Evolutionary conservation across 768 basidiomycete genomes (phyloP).

Genomic region (Pisolithus tinctorius): DNA sequence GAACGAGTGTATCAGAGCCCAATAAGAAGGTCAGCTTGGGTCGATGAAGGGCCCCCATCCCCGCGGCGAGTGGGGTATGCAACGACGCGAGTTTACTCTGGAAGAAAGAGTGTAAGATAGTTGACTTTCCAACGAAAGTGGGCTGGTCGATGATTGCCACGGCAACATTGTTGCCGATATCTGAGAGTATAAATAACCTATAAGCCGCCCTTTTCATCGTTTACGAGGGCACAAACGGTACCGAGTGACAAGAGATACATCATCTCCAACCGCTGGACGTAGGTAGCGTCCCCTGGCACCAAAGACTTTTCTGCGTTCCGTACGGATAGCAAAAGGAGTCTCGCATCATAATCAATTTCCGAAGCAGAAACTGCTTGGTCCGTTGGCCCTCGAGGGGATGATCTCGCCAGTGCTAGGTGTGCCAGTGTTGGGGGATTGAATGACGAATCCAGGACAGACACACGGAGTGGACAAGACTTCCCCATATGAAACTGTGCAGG

Average conservation of each 20-base stretch:
- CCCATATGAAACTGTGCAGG: constrained; percentile 8
- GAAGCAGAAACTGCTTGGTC: background rate
- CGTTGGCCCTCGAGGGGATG: constrained; percentile 9
- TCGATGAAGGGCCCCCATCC: constrained; percentile 4
- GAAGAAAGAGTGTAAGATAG: constrained; percentile 47
- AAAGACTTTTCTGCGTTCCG: constrained; percentile 81
- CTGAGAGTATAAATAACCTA: background rate
- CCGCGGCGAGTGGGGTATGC: background rate
- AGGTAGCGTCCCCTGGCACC: constrained; percentile 64
- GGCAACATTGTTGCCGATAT: constrained; percentile 44
- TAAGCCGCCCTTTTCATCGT: background rate
- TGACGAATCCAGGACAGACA: constrained; percentile 83
- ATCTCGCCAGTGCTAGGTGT: constrained; percentile 69
- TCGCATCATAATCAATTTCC: constrained; percentile 56
- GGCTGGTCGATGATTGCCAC: constrained; percentile 83
- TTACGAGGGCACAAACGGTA: constrained; percentile 14
- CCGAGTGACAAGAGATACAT: constrained; percentile 63
- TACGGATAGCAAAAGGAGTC: constrained; percentile 73
- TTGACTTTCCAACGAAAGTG: constrained; percentile 81
- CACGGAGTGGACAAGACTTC: constrained; percentile 28
- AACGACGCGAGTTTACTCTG: constrained; percentile 16
- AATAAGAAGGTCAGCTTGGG: constrained; percentile 63
- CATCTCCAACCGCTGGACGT: constrained; percentile 81
- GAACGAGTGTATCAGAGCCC: constrained; percentile 80
- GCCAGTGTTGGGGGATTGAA: constrained; percentile 91